A percentile compares a stretch with the other conserved stretches of the same genome.
Conservation (phyloP, 257 asterid species). For the Jasminum sambac region DNA sequence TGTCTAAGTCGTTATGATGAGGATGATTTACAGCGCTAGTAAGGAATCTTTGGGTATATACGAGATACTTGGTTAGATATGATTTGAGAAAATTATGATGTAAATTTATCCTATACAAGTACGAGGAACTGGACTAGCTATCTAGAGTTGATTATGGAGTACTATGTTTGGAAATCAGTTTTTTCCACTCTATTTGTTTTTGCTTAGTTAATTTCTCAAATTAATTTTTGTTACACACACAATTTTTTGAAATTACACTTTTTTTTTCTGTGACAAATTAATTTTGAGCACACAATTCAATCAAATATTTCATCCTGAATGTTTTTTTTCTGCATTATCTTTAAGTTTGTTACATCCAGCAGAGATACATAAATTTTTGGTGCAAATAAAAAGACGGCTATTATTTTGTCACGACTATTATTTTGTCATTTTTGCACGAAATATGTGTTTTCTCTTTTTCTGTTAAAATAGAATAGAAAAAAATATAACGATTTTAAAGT, state of each 20-base stretch:
- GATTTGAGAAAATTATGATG: background rate
- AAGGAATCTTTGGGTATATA: background rate
- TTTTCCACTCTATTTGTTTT: too few species aligned
- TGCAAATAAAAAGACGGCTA: background rate
- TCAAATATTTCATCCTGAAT: background rate
- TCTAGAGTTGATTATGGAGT: too few species aligned
- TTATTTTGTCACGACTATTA: background rate
- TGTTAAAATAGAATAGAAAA: too few species aligned
- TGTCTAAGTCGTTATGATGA: background rate
- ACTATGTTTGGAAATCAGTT: too few species aligned
- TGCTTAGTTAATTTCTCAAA: too few species aligned
- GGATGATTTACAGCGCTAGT: background rate
- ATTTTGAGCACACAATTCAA: too few species aligned
- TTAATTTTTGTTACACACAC: too few species aligned
- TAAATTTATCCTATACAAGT: background rate
- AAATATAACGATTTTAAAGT: too few species aligned
- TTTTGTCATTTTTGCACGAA: background rate
- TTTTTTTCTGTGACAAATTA: too few species aligned
- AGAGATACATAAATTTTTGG: background rate
- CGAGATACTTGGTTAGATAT: background rate
- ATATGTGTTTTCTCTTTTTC: too few species aligned
- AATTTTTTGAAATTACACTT: too few species aligned
- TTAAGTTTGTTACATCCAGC: background rate
- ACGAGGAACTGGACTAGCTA: background rate
- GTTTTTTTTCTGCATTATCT: background rate